phyloP scores from a whole-genome alignment of 345 rosid genomes.

The Melaleuca quinquenervia region DNA sequence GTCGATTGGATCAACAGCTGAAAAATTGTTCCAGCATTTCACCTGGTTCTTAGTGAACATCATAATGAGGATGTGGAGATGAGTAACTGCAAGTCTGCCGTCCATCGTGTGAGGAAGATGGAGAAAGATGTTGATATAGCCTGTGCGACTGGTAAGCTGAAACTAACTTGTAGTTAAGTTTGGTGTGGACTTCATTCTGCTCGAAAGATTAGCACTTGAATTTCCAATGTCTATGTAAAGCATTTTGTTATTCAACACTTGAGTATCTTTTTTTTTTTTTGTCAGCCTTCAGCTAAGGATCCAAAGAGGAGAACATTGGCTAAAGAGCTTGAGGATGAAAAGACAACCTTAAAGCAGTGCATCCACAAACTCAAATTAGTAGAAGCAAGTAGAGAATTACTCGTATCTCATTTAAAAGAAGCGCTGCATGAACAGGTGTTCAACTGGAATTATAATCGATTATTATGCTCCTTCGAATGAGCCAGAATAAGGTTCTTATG shows the following conservation, averaged over 20 bases:
- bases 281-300: slow-evolving; percentile 38
- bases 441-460: fast-evolving
- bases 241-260: neutral
- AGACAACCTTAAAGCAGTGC: slow-evolving; percentile 58
- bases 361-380: slow-evolving; percentile 74
- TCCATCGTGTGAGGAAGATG: slow-evolving; percentile 69
- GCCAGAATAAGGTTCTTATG: neutral
- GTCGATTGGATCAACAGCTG: slow-evolving; percentile 65
- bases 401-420: slow-evolving; percentile 76
- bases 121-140: slow-evolving; percentile 67
- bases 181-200: neutral
- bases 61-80: slow-evolving; percentile 76
- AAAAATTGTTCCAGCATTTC: slow-evolving; percentile 86
- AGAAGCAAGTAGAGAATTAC: slow-evolving; percentile 59
- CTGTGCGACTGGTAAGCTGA: slow-evolving; percentile 38
- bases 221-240: fast-evolving
- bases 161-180: neutral
- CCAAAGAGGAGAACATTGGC: slow-evolving; percentile 51
- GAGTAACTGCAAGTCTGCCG: slow-evolving; percentile 67
- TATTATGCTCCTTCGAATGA: neutral
- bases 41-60: slow-evolving; percentile 58
- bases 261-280: neutral
- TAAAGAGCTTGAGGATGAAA: slow-evolving; percentile 67
- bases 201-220: fast-evolving
- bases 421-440: slow-evolving; percentile 72